Percentiles rank a stretch among this genome's conserved stretches.
phyloP scores from a whole-genome alignment of 2,329 filamentous ascomycete species.

The Ophiocordyceps robertsii region DNA sequence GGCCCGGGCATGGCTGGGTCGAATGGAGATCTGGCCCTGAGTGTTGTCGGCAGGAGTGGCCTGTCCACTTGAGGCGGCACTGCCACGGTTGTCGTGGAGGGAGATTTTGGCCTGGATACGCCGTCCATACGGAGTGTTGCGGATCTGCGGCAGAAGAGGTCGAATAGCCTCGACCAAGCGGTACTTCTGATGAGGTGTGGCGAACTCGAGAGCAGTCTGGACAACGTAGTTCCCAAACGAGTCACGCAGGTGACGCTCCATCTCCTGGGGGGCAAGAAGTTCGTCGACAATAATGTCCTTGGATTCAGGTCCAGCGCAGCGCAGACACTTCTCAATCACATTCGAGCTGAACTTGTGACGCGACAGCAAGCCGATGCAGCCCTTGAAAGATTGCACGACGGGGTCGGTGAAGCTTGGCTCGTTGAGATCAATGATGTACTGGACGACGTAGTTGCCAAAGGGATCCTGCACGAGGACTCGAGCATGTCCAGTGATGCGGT shows the following conservation, averaged over 20 bases:
- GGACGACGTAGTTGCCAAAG: constrained; percentile 96
- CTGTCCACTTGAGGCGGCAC: constrained; percentile 31
- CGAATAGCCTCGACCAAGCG: constrained; percentile 74
- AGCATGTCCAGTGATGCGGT: constrained; percentile 79
- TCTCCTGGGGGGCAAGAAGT: constrained; percentile 58
- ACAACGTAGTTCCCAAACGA: constrained; percentile 97
- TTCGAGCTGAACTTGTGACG: constrained; percentile 99
- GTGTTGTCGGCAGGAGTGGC: constrained; percentile 38
- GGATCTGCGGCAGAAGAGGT: constrained; percentile 71
- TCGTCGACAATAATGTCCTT: constrained; percentile 78
- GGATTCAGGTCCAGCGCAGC: constrained; percentile 62
- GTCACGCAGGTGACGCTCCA: constrained; percentile 81
- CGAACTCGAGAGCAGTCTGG: constrained; percentile 85
- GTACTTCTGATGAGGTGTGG: constrained; percentile 58
- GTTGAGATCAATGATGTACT: constrained; percentile 94
- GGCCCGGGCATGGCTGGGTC: constrained; percentile 27
- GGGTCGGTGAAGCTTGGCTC: constrained; percentile 82
- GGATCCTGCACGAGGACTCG: constrained; percentile 86
- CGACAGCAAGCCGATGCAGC: constrained; percentile 58
- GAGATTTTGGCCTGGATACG: constrained; percentile 84
- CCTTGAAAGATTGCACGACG: constrained; percentile 67
- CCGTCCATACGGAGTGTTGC: constrained; percentile 85
- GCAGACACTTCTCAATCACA: constrained; percentile 91
- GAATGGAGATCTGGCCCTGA: constrained; percentile 39
- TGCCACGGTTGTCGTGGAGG: constrained; percentile 37